Evolutionary conservation across 495 filamentous ascomycete species (phyloP), one percentile per base, ranked within the genome.

Genomic region (Aspergillus coremiiformis): DNA sequence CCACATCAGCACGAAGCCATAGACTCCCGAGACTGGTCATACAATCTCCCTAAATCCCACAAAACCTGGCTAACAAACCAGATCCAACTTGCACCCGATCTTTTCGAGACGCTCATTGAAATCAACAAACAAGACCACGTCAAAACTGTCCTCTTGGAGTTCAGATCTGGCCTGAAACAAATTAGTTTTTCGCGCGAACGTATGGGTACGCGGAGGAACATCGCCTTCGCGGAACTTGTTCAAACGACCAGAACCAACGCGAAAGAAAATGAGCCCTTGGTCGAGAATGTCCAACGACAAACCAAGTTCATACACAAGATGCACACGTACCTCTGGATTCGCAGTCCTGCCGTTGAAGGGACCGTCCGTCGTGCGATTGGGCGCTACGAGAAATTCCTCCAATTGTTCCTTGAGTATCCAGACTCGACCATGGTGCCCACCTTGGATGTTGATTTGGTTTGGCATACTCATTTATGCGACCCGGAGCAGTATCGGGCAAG

Each of bases 391-490:
- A 60, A 61, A 19, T 70, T 72, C 51, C 22, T 70, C 0, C 27
- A 53, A 15, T 54, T 72, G 5, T 57, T 70, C 37, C n/a, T 29
- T 7, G 42, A 52, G 4, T 59, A 63, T 17, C 52, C 51, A 3
- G 15, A 20, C 3, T 49, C 32, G 20, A 58, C 52, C 12, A 22
- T 65, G 19, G 62, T 65, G 24, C 62, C 62, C n/a, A 63, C 62
- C 0, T 41, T 65, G 5, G 62, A 65, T 44, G 54, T 65, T 27
- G 60, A 65, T 47, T 35, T 65, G 7, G 52, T 54, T 11, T 63
- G 62, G 62, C 62, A 65, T 59, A 83, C 79, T 0, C 80, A 83
- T 58, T 74, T 84, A 66, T 58, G 58, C 26, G 46, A 39, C 23
- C 37, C 57, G 17, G 43, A n/a, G 15, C 17, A 12, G 15, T 65